Evolutionary conservation across 257 asterid genomes (phyloP).

Genomic region (Linderniella brevidens): DNA sequence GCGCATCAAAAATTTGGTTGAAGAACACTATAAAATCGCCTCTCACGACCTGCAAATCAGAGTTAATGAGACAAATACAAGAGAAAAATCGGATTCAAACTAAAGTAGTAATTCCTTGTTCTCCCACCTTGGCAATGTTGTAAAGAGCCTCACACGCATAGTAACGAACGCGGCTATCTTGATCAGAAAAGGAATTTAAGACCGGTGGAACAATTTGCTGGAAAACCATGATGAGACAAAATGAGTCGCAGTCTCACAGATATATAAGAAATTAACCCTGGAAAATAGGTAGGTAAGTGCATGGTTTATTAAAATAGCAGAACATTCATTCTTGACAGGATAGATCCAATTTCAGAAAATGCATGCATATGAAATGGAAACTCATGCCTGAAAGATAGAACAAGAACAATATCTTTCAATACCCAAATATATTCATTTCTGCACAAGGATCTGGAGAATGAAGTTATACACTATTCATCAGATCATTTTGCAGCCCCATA

Average conservation of each 20-base stretch:
- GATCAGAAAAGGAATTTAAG: constrained; percentile 68
- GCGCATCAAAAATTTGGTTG: constrained; percentile 87
- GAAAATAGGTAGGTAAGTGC: no score
- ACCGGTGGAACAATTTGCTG: constrained; percentile 98
- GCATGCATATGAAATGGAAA: no score
- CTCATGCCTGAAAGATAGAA: no score
- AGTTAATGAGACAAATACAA: constrained; percentile 14
- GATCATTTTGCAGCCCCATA: no score
- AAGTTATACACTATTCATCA: no score
- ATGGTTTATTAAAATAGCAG: no score
- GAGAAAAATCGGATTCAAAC: constrained; percentile 1
- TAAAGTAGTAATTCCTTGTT: constrained; percentile 3
- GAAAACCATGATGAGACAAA: constrained; percentile 15
- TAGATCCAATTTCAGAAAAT: no score
- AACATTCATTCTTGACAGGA: no score
- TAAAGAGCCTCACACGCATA: constrained; percentile 96
- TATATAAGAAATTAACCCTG: no score
- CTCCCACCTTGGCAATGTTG: constrained; percentile 95
- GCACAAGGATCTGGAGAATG: no score
- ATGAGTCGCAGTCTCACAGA: neutral
- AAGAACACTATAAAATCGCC: constrained; percentile 97
- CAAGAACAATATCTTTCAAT: no score
- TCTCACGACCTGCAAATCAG: constrained; percentile 73
- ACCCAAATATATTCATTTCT: no score
- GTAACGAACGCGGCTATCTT: constrained; percentile 95